phyloP scores from a whole-genome alignment of 192 early-diverging fungal species.

The Kappamyces sp. region DNA sequence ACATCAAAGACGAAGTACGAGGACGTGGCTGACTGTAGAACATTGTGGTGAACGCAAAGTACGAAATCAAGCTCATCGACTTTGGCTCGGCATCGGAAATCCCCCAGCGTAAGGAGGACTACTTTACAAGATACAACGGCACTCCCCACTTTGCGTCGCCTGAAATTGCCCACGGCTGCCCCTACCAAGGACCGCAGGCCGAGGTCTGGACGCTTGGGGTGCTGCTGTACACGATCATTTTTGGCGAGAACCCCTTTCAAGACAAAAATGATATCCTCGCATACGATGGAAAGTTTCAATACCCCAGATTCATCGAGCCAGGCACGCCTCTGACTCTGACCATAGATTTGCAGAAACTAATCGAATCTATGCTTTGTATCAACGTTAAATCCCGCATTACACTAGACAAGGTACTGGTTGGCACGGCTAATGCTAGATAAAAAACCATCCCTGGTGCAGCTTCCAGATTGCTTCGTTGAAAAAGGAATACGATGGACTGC shows the following conservation, averaged over 20 bases:
- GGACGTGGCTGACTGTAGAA: constrained; percentile 20
- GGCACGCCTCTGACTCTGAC: not conserved
- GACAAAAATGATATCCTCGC: constrained; percentile 30
- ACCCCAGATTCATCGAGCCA: not conserved
- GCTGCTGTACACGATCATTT: constrained; percentile 40
- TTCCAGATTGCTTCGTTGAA: too few relatives aligned
- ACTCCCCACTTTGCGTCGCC: constrained; percentile 46
- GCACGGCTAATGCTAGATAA: too few relatives aligned
- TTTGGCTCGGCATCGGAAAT: constrained; percentile 42
- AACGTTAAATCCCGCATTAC: too few relatives aligned
- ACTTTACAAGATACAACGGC: constrained; percentile 40
- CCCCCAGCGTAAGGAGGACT: constrained; percentile 27
- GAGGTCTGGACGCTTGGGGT: constrained; percentile 48
- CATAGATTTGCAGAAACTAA: not conserved
- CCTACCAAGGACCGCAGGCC: constrained; percentile 44
- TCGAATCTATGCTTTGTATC: constrained; percentile 5
- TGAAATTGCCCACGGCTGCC: constrained; percentile 27
- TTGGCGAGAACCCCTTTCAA: constrained; percentile 49
- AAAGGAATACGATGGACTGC: too few relatives aligned
- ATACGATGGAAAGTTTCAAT: constrained; percentile 25
- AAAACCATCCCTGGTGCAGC: too few relatives aligned
- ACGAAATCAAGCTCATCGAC: constrained; percentile 43
- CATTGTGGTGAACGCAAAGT: constrained; percentile 38
- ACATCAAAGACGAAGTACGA: constrained; percentile 44
- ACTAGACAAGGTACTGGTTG: too few relatives aligned